Percentiles rank a stretch among this genome's conserved stretches.
These are phyloP conservation scores for Boechera divaricarpa DNA, from an alignment of 345 rosid genomes.

Conservation along the genomic window DNA sequence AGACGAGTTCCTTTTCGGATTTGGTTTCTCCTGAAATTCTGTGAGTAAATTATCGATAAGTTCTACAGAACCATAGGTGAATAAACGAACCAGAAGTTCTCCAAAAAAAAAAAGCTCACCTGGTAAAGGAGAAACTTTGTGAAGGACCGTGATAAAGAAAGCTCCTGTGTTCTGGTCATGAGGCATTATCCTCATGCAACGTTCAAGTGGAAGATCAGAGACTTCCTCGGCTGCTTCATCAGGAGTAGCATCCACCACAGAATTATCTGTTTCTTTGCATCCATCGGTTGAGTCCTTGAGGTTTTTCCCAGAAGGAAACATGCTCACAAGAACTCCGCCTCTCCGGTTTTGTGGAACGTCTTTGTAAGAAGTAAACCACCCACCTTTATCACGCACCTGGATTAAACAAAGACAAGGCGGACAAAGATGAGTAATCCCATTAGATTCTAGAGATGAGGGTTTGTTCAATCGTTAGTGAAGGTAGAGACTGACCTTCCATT, in stretches of 20 bases:
- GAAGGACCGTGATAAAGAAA: constrained; percentile 92
- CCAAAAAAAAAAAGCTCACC: constrained; percentile 47
- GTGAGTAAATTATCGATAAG: constrained; percentile 27
- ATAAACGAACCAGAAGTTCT: neutral
- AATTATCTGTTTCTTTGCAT: constrained; percentile 28
- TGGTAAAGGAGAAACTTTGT: constrained; percentile 72
- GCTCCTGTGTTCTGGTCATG: constrained; percentile 99
- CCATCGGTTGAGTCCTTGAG: constrained; percentile 19
- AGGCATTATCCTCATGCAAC: constrained; percentile 94
- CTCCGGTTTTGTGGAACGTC: constrained; percentile 59
- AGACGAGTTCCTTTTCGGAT: constrained; percentile 26
- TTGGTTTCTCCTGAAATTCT: constrained; percentile 59
- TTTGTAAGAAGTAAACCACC: constrained; percentile 79
- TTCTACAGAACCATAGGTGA: neutral
- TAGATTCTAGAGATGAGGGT: constrained; percentile 3
- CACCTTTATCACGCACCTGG: constrained; percentile 78
- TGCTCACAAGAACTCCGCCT: constrained; percentile 69
- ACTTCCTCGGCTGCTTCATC: constrained; percentile 59
- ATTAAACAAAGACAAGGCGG: constrained; percentile 4
- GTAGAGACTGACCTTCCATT: constrained; percentile 74
- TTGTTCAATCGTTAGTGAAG: neutral
- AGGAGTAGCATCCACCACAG: constrained; percentile 37
- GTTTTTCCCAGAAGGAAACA: constrained; percentile 83
- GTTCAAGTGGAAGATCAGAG: constrained; percentile 81
- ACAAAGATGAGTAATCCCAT: neutral